Conservation (phyloP, 768 basidiomycete species). For the Tylopilus rubrobrunneus region DNA sequence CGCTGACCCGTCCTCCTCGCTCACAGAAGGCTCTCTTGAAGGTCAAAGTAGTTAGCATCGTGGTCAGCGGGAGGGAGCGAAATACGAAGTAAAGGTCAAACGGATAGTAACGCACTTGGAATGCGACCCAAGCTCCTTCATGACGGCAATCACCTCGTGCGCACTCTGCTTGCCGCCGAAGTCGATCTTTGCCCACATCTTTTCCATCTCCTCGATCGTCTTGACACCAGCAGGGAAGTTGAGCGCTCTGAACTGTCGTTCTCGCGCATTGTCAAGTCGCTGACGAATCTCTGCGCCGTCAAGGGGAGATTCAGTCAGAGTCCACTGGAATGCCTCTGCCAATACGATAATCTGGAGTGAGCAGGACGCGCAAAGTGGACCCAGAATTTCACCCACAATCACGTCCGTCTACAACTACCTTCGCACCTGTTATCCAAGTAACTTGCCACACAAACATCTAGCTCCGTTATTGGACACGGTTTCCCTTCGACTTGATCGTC, state of each 20-base stretch:
- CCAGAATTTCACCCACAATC: slow-evolving; percentile 10
- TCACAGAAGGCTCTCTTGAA: too few species aligned
- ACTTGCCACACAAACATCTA: slow-evolving; percentile 48
- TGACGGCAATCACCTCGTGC: slow-evolving; percentile 1
- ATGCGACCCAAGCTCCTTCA: neutral
- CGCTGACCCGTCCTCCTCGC: too few species aligned
- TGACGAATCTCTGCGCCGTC: too few species aligned
- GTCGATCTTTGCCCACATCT: slow-evolving; percentile 29
- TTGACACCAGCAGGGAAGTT: too few species aligned
- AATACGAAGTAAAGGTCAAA: neutral
- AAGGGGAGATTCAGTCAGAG: too few species aligned
- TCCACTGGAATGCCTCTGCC: slow-evolving; percentile 44
- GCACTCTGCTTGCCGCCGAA: slow-evolving; percentile 18
- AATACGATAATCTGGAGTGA: slow-evolving; percentile 1
- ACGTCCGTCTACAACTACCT: slow-evolving; percentile 23
- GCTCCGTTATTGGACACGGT: slow-evolving; percentile 48
- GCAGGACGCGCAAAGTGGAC: neutral
- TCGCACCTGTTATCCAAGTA: slow-evolving; percentile 43
- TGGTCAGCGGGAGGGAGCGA: too few species aligned
- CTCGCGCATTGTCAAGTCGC: too few species aligned
- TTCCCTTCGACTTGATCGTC: slow-evolving; percentile 30
- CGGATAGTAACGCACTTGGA: neutral
- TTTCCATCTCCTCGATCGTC: too few species aligned
- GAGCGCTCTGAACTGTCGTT: too few species aligned
- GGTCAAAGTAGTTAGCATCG: too few species aligned